Conservation (phyloP, 139 green algal species). For the Chlamydomonas incerta region DNA sequence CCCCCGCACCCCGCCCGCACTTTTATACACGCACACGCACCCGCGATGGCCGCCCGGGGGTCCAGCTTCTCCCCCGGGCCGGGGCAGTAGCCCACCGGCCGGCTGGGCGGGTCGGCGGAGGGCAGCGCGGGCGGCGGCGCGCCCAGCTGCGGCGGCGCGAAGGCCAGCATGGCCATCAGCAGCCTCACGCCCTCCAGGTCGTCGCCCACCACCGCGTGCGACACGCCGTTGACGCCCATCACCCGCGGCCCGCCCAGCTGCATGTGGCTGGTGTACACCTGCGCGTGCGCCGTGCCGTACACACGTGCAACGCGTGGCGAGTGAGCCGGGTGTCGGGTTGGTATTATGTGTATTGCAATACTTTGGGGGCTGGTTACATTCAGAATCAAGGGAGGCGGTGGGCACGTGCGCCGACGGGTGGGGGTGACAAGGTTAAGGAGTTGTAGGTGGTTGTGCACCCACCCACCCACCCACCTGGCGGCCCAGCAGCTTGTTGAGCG, state of each 20-base stretch:
- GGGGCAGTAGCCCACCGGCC: constrained; percentile 77
- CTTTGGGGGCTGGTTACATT: no score
- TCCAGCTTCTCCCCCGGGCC: constrained; percentile 85
- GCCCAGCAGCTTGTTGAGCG: constrained; percentile 98
- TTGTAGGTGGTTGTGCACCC: no score
- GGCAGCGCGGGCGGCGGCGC: constrained; percentile 65
- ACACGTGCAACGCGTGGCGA: no score
- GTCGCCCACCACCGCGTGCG: constrained; percentile 93
- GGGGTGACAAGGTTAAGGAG: no score
- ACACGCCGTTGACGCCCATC: constrained; percentile 97
- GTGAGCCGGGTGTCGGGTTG: no score
- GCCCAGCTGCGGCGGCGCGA: constrained; percentile 74
- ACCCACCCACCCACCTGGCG: constrained; percentile 55
- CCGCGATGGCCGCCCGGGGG: constrained; percentile 82
- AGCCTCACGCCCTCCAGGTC: constrained; percentile 85
- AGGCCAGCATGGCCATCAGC: constrained; percentile 73
- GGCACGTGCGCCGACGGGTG: no score
- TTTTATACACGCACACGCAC: no score
- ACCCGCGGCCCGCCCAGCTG: constrained; percentile 95
- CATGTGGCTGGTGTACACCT: constrained; percentile 96
- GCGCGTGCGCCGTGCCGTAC: no score
- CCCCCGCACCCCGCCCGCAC: no score
- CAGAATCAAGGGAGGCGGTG: no score
- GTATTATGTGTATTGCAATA: no score
- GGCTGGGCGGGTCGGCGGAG: constrained; percentile 72